Evolutionary conservation across 495 filamentous ascomycete species (phyloP).

Genomic region (Neurospora sp.): DNA sequence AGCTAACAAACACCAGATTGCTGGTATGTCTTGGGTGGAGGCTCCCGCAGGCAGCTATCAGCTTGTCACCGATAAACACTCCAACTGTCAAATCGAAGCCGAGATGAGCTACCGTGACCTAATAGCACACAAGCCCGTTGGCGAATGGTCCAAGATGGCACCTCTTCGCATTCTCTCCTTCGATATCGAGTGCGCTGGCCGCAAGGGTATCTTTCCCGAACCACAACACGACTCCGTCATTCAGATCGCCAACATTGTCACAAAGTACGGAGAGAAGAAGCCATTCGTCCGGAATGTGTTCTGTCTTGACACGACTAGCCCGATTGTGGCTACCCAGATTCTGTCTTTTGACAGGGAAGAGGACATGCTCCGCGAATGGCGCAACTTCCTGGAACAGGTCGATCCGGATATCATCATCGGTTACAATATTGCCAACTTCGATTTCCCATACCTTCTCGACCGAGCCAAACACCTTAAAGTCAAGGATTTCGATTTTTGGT

Average conservation of each 20-base stretch:
- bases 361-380: constrained; percentile 82
- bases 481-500: constrained; percentile 70
- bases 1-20: constrained; percentile 41
- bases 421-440: constrained; percentile 98
- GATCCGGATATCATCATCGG: constrained; percentile 98
- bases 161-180: constrained; percentile 88
- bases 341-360: constrained; percentile 70
- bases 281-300: constrained; percentile 97
- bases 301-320: constrained; percentile 76
- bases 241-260: constrained; percentile 97
- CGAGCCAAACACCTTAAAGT: constrained; percentile 78
- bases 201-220: constrained; percentile 95
- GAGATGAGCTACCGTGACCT: constrained; percentile 69
- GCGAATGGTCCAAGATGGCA: constrained; percentile 98
- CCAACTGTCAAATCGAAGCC: constrained; percentile 94
- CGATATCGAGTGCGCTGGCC: constrained; percentile 97
- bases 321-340: constrained; percentile 92
- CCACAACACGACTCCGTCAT: constrained; percentile 87
- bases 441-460: constrained; percentile 93
- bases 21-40: constrained; percentile 97
- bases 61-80: constrained; percentile 59
- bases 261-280: constrained; percentile 88
- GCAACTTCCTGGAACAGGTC: constrained; percentile 78
- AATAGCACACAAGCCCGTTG: constrained; percentile 78
- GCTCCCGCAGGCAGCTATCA: constrained; percentile 64